A percentile compares a stretch with the other conserved stretches of the same genome.
Evolutionary conservation across 2,329 filamentous ascomycete species (phyloP).

Genomic region (Penicillium brasilianum): DNA sequence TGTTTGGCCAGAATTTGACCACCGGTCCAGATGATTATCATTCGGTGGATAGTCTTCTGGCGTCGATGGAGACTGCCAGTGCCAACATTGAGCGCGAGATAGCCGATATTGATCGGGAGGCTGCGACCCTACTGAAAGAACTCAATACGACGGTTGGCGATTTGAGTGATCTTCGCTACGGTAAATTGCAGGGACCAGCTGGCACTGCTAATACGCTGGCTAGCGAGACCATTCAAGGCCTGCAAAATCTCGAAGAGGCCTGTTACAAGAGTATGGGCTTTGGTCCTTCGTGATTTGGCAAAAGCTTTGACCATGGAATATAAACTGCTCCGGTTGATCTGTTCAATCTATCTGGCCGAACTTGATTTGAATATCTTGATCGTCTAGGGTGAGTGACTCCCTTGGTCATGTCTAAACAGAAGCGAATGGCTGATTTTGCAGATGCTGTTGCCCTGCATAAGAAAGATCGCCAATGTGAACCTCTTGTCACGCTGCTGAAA

Average conservation of each 20-base stretch:
- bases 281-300: neutral
- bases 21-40: conserved; percentile 56
- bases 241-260: conserved; percentile 66
- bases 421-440: neutral
- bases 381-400: neutral
- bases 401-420: neutral
- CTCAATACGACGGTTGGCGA: conserved; percentile 71
- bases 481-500: neutral
- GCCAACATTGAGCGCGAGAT: conserved; percentile 71
- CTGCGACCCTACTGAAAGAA: conserved; percentile 62
- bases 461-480: neutral
- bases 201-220: conserved; percentile 64
- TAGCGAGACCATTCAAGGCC: conserved; percentile 69
- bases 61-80: conserved; percentile 71
- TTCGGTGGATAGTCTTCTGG: conserved; percentile 67
- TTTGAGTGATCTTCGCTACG: conserved; percentile 82
- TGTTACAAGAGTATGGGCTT: conserved; percentile 54
- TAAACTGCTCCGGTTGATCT: neutral
- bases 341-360: neutral
- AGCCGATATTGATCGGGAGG: conserved; percentile 67
- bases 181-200: conserved; percentile 62
- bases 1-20: conserved; percentile 60
- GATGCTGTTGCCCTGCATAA: neutral
- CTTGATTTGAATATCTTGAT: neutral
- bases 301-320: neutral